Percentiles rank a stretch among this genome's conserved stretches.
Conservation (phyloP, 768 basidiomycete species). For the Agaricus sinodeliciosus region DNA sequence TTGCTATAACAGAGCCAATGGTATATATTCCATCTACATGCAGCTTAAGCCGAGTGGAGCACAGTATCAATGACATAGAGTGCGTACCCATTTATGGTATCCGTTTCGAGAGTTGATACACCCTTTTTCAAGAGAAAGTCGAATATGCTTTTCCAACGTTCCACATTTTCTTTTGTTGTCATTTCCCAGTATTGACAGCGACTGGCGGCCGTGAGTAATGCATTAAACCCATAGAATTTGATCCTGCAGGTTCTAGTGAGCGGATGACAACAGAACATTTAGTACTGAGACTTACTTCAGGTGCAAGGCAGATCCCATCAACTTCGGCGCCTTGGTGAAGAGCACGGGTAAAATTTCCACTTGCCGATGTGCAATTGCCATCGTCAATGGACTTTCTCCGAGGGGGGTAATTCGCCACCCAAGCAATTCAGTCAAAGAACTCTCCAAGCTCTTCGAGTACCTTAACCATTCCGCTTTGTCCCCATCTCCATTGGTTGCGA, state of each 20-base stretch:
- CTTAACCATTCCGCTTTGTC: constrained; percentile 36
- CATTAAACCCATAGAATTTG: constrained; percentile 40
- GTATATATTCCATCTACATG: constrained; percentile 47
- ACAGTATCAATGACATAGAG: not conserved
- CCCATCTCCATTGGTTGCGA: constrained; percentile 35
- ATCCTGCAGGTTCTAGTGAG: constrained; percentile 14
- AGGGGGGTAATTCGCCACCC: constrained; percentile 42
- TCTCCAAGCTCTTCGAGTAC: constrained; percentile 30
- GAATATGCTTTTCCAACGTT: constrained; percentile 19
- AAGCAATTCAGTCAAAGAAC: constrained; percentile 38
- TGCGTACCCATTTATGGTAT: constrained; percentile 36
- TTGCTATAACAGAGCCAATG: constrained; percentile 35
- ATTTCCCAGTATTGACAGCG: constrained; percentile 25
- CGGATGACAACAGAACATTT: not conserved
- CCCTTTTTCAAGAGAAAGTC: constrained; percentile 46
- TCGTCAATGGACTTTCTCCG: constrained; percentile 47
- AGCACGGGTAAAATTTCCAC: constrained; percentile 35
- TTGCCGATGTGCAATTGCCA: constrained; percentile 33
- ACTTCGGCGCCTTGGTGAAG: constrained; percentile 32
- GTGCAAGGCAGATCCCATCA: constrained; percentile 36
- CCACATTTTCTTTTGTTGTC: constrained; percentile 13
- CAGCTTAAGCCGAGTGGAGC: not conserved
- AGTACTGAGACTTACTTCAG: constrained; percentile 27
- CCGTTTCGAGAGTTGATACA: constrained; percentile 35
- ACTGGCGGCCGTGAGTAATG: constrained; percentile 25